A percentile compares a stretch with the other conserved stretches of the same genome.
Evolutionary conservation across 2,329 filamentous ascomycete species (phyloP).

Genomic region (Uncinocarpus reesii): DNA sequence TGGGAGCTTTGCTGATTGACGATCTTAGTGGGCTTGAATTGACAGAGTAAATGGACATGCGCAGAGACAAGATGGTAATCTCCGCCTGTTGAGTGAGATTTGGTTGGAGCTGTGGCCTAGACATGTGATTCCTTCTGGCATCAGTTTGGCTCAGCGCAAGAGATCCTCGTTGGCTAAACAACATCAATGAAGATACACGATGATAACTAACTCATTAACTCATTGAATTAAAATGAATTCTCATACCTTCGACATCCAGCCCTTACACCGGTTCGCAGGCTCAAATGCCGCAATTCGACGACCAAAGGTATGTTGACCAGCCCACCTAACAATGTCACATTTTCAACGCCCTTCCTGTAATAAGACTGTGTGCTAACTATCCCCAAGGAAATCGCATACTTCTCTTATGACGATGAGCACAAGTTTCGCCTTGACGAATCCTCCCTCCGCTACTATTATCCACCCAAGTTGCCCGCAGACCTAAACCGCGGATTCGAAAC

Average conservation of each 20-base stretch:
- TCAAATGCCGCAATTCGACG: constrained; percentile 60
- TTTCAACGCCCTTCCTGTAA: not conserved
- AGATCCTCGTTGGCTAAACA: too few relatives aligned
- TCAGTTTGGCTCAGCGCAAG: too few relatives aligned
- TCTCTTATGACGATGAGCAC: constrained; percentile 84
- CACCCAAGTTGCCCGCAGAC: constrained; percentile 59
- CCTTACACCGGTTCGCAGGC: constrained; percentile 58
- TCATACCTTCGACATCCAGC: constrained; percentile 54
- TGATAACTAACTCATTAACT: too few relatives aligned
- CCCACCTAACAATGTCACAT: too few relatives aligned
- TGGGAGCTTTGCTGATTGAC: too few relatives aligned
- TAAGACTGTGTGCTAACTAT: not conserved
- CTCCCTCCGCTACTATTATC: constrained; percentile 81
- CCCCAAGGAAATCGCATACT: constrained; percentile 71
- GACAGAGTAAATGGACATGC: too few relatives aligned
- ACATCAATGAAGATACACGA: too few relatives aligned
- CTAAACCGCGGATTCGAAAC: constrained; percentile 70
- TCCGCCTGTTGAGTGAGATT: too few relatives aligned
- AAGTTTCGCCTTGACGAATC: constrained; percentile 64
- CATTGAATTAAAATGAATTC: constrained; percentile 30
- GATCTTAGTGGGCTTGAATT: too few relatives aligned
- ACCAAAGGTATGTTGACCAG: constrained; percentile 51
- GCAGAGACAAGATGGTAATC: too few relatives aligned
- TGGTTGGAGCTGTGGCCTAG: too few relatives aligned
- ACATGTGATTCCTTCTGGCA: too few relatives aligned